Evolutionary conservation across 164 flowering plant genomes (phyloP).

Genomic region (Macadamia tetraphylla): DNA sequence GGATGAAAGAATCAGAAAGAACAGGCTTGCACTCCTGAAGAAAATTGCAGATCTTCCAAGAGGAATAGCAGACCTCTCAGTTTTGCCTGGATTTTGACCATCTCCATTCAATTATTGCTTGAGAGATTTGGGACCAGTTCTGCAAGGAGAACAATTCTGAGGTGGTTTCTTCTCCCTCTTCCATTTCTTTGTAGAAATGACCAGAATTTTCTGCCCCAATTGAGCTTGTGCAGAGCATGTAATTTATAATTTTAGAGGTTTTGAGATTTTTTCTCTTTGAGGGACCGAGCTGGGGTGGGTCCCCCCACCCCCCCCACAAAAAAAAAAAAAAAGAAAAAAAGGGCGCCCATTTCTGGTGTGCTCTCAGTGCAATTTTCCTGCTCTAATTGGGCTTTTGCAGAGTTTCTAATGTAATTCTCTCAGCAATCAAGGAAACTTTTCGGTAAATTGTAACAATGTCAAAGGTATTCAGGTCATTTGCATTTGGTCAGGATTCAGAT

Average conservation of each 20-base stretch:
- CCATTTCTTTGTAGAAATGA: background rate
- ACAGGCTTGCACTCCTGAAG: conserved; percentile 78
- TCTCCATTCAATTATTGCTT: background rate
- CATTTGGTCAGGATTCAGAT: no score
- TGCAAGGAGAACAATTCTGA: background rate
- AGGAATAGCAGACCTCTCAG: conserved; percentile 81
- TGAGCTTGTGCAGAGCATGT: background rate
- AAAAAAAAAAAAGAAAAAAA: no score
- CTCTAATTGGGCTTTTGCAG: no score
- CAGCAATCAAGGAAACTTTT: no score
- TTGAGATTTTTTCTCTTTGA: no score
- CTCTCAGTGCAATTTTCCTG: no score
- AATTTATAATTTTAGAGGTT: background rate
- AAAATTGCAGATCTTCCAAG: conserved; percentile 79
- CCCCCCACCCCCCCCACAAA: no score
- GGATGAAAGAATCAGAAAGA: conserved; percentile 71
- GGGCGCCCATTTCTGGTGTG: no score
- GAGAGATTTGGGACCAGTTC: background rate
- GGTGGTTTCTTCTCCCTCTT: background rate
- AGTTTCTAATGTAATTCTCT: no score
- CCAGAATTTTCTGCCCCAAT: background rate
- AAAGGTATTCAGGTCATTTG: no score
- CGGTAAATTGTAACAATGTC: no score
- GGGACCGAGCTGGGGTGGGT: no score
- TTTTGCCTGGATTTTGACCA: conserved; percentile 62